A percentile compares a stretch with the other conserved stretches of the same genome.
Conservation (phyloP, 108 stramenopile species). For the Cyclotella baltica region DNA sequence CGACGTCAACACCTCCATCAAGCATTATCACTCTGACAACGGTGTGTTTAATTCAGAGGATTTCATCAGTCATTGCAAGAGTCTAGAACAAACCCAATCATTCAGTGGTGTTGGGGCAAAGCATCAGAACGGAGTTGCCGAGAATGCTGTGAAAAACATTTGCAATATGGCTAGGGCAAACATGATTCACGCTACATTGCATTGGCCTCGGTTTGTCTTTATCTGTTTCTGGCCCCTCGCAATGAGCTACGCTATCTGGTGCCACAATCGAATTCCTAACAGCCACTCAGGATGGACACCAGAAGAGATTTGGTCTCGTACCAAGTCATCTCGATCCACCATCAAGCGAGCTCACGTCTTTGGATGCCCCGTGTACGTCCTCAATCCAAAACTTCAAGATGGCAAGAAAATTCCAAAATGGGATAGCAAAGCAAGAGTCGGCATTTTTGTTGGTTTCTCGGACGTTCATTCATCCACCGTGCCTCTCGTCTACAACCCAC, state of each 20-base stretch:
- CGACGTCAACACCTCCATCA: slow-evolving; percentile 7
- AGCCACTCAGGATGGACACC: slow-evolving; percentile 37
- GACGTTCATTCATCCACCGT: no score
- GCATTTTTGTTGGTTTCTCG: no score
- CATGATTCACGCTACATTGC: no score
- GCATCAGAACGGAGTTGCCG: slow-evolving; percentile 60
- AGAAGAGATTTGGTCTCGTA: slow-evolving; percentile 10
- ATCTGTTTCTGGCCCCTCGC: no score
- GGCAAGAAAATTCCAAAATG: no score
- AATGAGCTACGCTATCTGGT: no score
- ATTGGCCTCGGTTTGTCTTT: no score
- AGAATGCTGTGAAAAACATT: slow-evolving; percentile 22
- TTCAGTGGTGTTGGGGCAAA: slow-evolving; percentile 45
- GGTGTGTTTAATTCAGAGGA: no score
- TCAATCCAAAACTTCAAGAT: slow-evolving; percentile 69
- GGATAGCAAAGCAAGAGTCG: no score
- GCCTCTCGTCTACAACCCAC: no score
- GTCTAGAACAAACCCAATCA: not conserved
- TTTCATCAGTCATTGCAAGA: not conserved
- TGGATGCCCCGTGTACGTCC: slow-evolving; percentile 67
- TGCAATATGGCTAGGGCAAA: no score
- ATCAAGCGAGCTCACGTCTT: slow-evolving; percentile 49
- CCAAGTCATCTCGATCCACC: no score
- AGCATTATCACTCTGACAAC: slow-evolving; percentile 28
- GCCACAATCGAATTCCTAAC: slow-evolving; percentile 20